Evolutionary conservation across 225 moss, liverwort and hornwort species (phyloP).

Genomic region (Marchantia polymorpha): DNA sequence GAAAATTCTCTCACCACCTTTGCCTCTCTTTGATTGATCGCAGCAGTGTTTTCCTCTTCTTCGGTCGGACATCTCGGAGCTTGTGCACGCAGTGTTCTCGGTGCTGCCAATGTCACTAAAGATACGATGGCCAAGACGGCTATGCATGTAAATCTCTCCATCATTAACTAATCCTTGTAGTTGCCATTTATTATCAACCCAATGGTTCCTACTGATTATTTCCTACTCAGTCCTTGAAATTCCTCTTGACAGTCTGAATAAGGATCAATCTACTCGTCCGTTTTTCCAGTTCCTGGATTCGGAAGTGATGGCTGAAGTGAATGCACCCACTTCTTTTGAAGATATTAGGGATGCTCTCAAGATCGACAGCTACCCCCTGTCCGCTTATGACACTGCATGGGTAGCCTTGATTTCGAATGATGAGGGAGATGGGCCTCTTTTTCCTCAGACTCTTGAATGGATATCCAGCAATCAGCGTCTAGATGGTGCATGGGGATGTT

Average conservation of each 20-base stretch:
- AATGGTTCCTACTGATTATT: neutral
- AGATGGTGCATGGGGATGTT: slow-evolving; percentile 74
- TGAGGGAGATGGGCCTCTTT: slow-evolving; percentile 54
- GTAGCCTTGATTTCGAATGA: slow-evolving; percentile 61
- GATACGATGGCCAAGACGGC: neutral
- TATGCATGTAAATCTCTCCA: neutral
- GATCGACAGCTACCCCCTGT: slow-evolving; percentile 9
- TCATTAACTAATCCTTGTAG: neutral
- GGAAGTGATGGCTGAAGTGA: neutral
- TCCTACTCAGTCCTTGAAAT: neutral
- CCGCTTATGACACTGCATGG: slow-evolving; percentile 86
- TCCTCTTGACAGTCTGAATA: neutral
- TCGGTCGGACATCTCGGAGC: neutral
- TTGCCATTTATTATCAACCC: neutral
- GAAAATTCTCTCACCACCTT: neutral
- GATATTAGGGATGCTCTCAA: neutral
- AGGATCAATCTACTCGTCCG: neutral
- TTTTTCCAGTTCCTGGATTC: neutral
- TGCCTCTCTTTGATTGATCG: neutral
- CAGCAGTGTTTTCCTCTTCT: neutral
- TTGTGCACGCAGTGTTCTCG: neutral
- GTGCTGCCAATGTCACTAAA: neutral
- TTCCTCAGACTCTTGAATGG: slow-evolving; percentile 61
- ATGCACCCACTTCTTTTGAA: neutral
- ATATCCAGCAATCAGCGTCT: slow-evolving; percentile 65